Conservation (phyloP, 202 grass and related monocot genomes). For the Bolboschoenoplectus hybrid region DNA sequence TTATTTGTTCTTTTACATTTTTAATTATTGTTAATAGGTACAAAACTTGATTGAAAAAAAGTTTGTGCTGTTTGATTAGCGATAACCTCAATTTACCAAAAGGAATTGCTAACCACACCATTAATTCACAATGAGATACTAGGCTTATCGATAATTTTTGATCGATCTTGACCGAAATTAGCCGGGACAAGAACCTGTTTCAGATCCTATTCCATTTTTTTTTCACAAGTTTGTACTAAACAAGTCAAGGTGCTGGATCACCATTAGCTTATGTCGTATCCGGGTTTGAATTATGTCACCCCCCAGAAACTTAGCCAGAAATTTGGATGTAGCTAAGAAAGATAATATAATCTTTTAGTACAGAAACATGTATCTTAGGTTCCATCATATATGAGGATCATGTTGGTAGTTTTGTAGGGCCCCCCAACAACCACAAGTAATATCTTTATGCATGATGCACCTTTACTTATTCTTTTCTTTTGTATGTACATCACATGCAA, state of each 20-base stretch:
- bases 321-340: conserved; percentile 22
- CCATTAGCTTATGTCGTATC: not conserved
- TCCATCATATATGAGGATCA: conserved; percentile 23
- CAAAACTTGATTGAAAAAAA: not conserved
- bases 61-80: not conserved
- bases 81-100: not conserved
- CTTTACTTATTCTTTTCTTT: conserved; percentile 25
- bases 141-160: not conserved
- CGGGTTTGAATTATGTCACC: conserved; percentile 21
- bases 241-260: not conserved
- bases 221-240: not conserved
- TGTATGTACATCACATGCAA: conserved; percentile 34
- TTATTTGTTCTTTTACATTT: not conserved
- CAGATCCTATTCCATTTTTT: conserved; percentile 17
- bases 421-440: not conserved
- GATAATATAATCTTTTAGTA: conserved; percentile 30
- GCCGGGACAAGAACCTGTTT: not conserved
- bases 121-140: not conserved
- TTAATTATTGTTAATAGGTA: not conserved
- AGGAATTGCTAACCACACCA: not conserved
- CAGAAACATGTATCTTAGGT: conserved; percentile 6
- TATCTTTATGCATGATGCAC: conserved; percentile 23
- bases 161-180: not conserved
- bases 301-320: conserved; percentile 16
- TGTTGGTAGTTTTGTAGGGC: conserved; percentile 26